Evolutionary conservation across 108 stramenopile genomes (phyloP), one percentile per base, ranked within the genome.

Genomic region (Stephanodiscus minutulus): DNA sequence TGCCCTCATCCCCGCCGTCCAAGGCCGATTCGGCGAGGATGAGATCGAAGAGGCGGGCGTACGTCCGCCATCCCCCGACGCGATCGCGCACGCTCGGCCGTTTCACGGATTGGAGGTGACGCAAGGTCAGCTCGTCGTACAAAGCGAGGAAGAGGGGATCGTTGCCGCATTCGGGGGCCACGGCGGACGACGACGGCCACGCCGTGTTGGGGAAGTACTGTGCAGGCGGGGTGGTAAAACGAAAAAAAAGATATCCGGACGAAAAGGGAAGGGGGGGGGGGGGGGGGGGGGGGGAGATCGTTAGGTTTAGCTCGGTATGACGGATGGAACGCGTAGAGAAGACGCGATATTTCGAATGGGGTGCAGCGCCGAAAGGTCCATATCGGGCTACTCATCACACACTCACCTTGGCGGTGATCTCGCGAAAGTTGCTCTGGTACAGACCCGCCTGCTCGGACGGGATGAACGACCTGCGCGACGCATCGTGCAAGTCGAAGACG

Each of bases 401-500:
- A 25, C 12, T 33, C 41, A 24, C 86, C 83, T 94, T 95, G 59
- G 41, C 29, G 41, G 77, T 81, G 50, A 91, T 77, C 54, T 95
- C 90, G 15, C 85, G 77, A 70, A 92, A 89, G 20, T 67, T 82
- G 17, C 35, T 71, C 24, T 73, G 68, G 73, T 95, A 95, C 35
- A 89, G 74, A 13, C 57, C 41, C 28, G 49, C 58, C 79, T 91
- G 88, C 73, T 92, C 94, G 33, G 87, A 88, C 8, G 90, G 81
- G 53, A 92, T 62, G 57, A 92, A 88, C 15, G 88, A 90, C 7
- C 83, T 68, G 22, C 89, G 87, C 37, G 89, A 82, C 21, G 88
- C 85, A 68, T 97, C 96, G 76, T 92, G 95, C 46, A 97, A 64
- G 64, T 97, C 96, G 77, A 97, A 97, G 62, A 95, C 82, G 61